phyloP scores from a whole-genome alignment of 345 rosid genomes.

The Lumnitzera racemosa region DNA sequence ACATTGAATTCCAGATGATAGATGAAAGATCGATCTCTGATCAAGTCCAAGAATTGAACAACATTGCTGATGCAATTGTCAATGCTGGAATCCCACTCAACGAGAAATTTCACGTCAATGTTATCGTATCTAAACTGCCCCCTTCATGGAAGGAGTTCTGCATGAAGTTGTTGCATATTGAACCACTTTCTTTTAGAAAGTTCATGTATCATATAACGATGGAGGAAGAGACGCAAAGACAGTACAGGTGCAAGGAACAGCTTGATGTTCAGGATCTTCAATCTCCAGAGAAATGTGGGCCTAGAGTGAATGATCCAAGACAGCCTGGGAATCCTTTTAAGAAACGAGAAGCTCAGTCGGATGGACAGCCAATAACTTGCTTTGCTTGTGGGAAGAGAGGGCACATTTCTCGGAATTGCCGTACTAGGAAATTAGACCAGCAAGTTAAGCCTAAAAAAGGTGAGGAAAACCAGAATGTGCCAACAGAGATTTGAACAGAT shows the following conservation, averaged over 20 bases:
- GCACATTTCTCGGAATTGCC: constrained; percentile 48
- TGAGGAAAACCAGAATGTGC: neutral
- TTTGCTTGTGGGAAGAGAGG: constrained; percentile 59
- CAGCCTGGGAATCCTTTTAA: constrained; percentile 26
- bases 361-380: constrained; percentile 26
- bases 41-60: constrained; percentile 60
- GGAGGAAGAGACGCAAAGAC: constrained; percentile 44
- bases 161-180: constrained; percentile 42
- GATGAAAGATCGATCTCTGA: constrained; percentile 48
- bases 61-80: constrained; percentile 56
- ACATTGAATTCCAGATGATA: constrained; percentile 63
- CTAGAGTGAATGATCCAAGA: constrained; percentile 27
- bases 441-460: constrained; percentile 7
- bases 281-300: constrained; percentile 23
- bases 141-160: constrained; percentile 73
- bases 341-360: constrained; percentile 29
- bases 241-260: constrained; percentile 18
- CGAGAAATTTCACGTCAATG: constrained; percentile 68
- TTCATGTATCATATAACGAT: constrained; percentile 47
- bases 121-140: constrained; percentile 71
- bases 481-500: no score
- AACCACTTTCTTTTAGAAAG: constrained; percentile 42
- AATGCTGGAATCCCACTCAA: constrained; percentile 53
- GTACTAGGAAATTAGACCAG: constrained; percentile 25
- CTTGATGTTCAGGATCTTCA: constrained; percentile 16